Conservation (phyloP, 2,329 filamentous ascomycete species). For the Zymoseptoria tritici region DNA sequence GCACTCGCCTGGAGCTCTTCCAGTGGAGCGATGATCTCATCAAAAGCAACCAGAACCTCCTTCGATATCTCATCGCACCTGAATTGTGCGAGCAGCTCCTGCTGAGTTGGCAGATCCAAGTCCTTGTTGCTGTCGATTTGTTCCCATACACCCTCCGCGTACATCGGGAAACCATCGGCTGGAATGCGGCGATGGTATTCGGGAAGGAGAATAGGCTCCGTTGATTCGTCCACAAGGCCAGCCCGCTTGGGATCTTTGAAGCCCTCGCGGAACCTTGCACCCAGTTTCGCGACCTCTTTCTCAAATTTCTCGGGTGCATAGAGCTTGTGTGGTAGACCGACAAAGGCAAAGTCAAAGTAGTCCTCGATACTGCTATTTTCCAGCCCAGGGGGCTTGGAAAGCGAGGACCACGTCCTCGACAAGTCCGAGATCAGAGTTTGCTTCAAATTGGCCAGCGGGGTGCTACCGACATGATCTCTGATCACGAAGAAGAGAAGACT, state of each 20-base stretch:
- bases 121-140: conserved; percentile 99
- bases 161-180: conserved; percentile 91
- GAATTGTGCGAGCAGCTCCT: conserved; percentile 94
- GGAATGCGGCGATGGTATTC: conserved; percentile 95
- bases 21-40: conserved; percentile 70
- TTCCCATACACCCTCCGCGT: conserved; percentile 92
- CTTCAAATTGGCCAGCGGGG: conserved; percentile 81
- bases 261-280: conserved; percentile 73
- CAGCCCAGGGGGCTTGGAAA: conserved; percentile 83
- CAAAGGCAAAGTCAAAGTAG: conserved; percentile 98
- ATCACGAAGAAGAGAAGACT: conserved; percentile 98
- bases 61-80: conserved; percentile 93
- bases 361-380: conserved; percentile 88
- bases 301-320: conserved; percentile 88
- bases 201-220: conserved; percentile 76
- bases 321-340: conserved; percentile 92
- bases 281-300: conserved; percentile 69
- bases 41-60: conserved; percentile 78
- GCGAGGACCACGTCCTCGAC: conserved; percentile 81
- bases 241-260: conserved; percentile 61
- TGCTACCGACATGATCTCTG: conserved; percentile 88
- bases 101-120: conserved; percentile 89
- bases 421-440: conserved; percentile 87
- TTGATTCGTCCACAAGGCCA: conserved; percentile 60
- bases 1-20: conserved; percentile 79